Conservation (phyloP, 2,329 filamentous ascomycete genomes). For the Fusarium incarnatum region DNA sequence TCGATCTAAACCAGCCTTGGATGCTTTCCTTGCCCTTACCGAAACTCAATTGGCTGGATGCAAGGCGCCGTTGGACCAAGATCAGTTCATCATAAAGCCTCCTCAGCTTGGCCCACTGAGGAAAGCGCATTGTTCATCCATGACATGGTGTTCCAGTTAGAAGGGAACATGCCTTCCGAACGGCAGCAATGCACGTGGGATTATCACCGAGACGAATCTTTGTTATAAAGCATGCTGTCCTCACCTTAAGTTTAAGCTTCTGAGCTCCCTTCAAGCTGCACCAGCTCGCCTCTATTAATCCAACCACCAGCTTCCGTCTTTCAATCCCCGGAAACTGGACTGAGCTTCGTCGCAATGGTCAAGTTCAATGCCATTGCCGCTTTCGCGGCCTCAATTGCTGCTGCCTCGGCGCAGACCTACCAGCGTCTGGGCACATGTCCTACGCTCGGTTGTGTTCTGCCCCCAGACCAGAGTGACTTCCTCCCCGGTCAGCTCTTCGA, state of each 20-base stretch:
- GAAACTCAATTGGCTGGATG: constrained; percentile 34
- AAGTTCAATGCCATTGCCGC: constrained; percentile 53
- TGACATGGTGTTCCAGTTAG: constrained; percentile 25
- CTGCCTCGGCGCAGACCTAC: constrained; percentile 67
- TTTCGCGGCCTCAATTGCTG: constrained; percentile 52
- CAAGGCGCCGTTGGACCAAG: constrained; percentile 28
- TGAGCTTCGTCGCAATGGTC: constrained; percentile 46
- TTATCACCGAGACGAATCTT: constrained; percentile 6
- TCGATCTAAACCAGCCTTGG: constrained; percentile 38
- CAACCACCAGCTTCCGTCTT: constrained; percentile 12
- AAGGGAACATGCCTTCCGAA: constrained; percentile 32
- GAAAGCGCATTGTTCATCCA: constrained; percentile 36
- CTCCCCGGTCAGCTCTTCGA: constrained; percentile 87
- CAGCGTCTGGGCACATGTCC: constrained; percentile 70
- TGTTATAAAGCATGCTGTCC: constrained; percentile 42
- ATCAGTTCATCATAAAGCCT: constrained; percentile 33
- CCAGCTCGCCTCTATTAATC: constrained; percentile 15
- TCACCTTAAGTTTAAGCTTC: constrained; percentile 15
- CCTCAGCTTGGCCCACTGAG: constrained; percentile 39
- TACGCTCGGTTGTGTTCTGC: constrained; percentile 68
- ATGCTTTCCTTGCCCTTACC: constrained; percentile 19
- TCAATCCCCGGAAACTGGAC: constrained; percentile 7
- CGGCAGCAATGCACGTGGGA: constrained; percentile 39
- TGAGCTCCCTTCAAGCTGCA: constrained; percentile 34
- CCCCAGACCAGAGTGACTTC: constrained; percentile 79